Conservation (phyloP, 805 yeast species). For the Saccharomycopsis selenospora region DNA sequence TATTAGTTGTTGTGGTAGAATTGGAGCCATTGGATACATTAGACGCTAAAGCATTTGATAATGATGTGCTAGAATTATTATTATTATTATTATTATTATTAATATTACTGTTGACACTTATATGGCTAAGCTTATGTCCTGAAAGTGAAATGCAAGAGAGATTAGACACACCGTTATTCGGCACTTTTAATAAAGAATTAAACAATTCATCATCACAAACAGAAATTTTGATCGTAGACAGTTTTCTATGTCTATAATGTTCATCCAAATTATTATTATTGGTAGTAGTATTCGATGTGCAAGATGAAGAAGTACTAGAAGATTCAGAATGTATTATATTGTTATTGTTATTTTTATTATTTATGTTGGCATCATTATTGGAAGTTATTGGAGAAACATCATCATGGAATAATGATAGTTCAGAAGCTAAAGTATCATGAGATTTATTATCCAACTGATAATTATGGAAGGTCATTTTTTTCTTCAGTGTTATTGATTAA, state of each 20-base stretch:
- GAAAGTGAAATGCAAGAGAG: too few relatives aligned
- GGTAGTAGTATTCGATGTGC: not conserved
- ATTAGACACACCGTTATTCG: too few relatives aligned
- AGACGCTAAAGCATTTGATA: too few relatives aligned
- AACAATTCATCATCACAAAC: not conserved
- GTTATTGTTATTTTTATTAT: not conserved
- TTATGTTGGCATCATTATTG: too few relatives aligned
- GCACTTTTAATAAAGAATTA: not conserved
- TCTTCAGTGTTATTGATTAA: too few relatives aligned
- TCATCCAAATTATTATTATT: not conserved
- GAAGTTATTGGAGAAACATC: not conserved
- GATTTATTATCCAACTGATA: not conserved
- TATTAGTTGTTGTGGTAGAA: too few relatives aligned
- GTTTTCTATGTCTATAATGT: not conserved
- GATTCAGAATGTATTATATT: not conserved
- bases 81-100: too few relatives aligned
- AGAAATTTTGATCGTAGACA: not conserved
- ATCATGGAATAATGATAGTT: not conserved
- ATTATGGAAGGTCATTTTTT: not conserved
- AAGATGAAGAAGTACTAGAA: not conserved
- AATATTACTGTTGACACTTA: not conserved
- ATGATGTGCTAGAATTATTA: too few relatives aligned
- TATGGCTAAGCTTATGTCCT: not conserved
- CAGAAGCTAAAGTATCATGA: not conserved
- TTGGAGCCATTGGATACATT: too few relatives aligned